Evolutionary conservation across 768 basidiomycete species (phyloP).

Genomic region (Kwoniella sp.): DNA sequence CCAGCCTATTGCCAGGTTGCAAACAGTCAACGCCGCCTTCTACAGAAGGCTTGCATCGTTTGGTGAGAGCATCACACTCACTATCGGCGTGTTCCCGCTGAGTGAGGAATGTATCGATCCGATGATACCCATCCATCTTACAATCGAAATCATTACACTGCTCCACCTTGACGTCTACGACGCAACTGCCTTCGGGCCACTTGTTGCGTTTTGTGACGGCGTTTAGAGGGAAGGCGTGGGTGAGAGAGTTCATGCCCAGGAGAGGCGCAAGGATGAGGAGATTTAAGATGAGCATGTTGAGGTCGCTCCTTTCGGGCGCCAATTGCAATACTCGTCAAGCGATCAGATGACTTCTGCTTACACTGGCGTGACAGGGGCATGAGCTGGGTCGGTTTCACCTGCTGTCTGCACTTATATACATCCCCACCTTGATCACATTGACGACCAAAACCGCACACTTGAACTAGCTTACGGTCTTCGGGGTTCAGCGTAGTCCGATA

Average conservation of each 20-base stretch:
- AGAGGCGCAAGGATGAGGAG: background rate
- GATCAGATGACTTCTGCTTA: no score
- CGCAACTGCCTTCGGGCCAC: background rate
- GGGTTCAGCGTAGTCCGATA: no score
- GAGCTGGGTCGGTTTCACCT: no score
- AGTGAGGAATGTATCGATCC: conserved; percentile 3
- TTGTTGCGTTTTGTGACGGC: background rate
- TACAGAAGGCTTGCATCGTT: no score
- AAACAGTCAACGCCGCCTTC: background rate
- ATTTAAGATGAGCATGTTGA: background rate
- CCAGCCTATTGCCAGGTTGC: background rate
- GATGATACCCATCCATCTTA: background rate
- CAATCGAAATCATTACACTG: background rate
- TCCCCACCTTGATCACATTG: no score
- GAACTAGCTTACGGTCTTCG: no score
- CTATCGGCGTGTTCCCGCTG: background rate
- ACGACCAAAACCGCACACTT: no score
- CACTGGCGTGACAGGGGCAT: no score
- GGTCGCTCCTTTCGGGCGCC: no score
- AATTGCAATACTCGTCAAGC: no score
- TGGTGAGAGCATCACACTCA: background rate
- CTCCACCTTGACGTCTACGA: background rate
- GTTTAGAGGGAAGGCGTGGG: background rate
- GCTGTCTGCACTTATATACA: no score
- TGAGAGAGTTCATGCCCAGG: background rate